Evolutionary conservation across 2,329 filamentous ascomycete genomes (phyloP), one percentile per base, ranked within the genome.

Genomic region (Gaeumannomyces sp.): DNA sequence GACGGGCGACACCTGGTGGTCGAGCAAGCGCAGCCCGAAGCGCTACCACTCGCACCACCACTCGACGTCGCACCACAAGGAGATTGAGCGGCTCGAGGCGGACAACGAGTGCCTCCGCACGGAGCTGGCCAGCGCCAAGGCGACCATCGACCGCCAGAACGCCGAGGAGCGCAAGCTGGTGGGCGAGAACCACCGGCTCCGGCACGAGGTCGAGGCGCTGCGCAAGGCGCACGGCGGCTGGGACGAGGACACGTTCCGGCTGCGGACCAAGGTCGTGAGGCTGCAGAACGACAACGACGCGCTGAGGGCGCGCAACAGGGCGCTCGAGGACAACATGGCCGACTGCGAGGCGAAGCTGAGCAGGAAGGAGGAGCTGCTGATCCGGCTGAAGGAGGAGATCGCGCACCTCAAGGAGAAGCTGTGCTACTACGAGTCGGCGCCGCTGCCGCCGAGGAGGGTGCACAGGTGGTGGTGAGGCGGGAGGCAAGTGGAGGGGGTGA

Each of bases 351-450:
- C 22, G 11, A 27, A 45, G n/a, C 8, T 16, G 33, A 28, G 33
- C 60, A 28, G 59, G 10, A 33, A 35, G 59, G 31, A 35, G 28
- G 59, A 61, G 29, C 29, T 35, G 19, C 11, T 61, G 16, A 16
- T 11, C 19, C 33, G 60, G 3, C 19, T 61, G n/a, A 61, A 61
- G 60, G 60, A 61, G n/a, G 60, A 61, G 60, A 27, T 38, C 31
- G 38, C 33, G 31, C 60, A 61, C 60, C 60, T 61, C 33, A 61
- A 38, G 60, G 33, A 38, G n/a, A 61, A 61, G 60, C 33, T 61
- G 33, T 19, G 19, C 33, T 61, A 61, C 60, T 61, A 61, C 60
- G 60, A 61, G 60, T 38, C 60, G 60, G 60, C 60, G 33, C 60
- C 60, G 13, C 4, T 38, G 25, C 60, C 45, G 22, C 22, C 22